Percentiles rank a stretch among this genome's conserved stretches.
Evolutionary conservation across 108 stramenopile species (phyloP).

Genomic region (Aurantiochytrium sp.): DNA sequence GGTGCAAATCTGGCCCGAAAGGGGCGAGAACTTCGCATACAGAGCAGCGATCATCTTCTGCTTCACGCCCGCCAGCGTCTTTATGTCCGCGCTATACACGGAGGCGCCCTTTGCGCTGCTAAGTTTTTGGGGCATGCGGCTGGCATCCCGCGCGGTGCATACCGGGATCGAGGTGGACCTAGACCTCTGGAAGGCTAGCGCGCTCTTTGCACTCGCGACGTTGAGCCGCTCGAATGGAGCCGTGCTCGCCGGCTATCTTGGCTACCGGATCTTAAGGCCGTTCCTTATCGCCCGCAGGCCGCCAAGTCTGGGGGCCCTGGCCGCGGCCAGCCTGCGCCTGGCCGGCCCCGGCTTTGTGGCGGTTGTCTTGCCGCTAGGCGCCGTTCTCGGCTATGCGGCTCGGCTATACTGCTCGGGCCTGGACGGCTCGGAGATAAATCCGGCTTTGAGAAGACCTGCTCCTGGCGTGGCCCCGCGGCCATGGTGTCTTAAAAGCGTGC

Average conservation of each 20-base stretch:
- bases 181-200: neutral
- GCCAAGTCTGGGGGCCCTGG: neutral
- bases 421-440: too few species aligned
- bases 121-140: conserved; percentile 38
- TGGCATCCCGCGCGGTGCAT: conserved; percentile 21
- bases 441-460: too few species aligned
- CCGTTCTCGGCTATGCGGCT: conserved; percentile 39
- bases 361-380: conserved; percentile 29
- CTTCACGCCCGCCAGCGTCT: conserved; percentile 42
- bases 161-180: neutral
- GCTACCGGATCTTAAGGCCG: neutral
- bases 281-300: neutral
- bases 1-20: neutral
- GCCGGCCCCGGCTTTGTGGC: conserved; percentile 27
- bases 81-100: conserved; percentile 47
- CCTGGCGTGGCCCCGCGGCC: too few species aligned
- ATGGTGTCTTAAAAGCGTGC: conserved; percentile 35
- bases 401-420: conserved; percentile 33
- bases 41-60: conserved; percentile 41
- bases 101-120: conserved; percentile 41
- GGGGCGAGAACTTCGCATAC: neutral
- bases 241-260: conserved; percentile 15
- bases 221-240: neutral
- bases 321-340: conserved; percentile 23
- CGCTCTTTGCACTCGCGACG: neutral